A percentile compares a stretch with the other conserved stretches of the same genome.
These are phyloP conservation scores for Phytopythium kandeliae DNA, from an alignment of 352 stramenopile genomes.

Conservation along the genomic window DNA sequence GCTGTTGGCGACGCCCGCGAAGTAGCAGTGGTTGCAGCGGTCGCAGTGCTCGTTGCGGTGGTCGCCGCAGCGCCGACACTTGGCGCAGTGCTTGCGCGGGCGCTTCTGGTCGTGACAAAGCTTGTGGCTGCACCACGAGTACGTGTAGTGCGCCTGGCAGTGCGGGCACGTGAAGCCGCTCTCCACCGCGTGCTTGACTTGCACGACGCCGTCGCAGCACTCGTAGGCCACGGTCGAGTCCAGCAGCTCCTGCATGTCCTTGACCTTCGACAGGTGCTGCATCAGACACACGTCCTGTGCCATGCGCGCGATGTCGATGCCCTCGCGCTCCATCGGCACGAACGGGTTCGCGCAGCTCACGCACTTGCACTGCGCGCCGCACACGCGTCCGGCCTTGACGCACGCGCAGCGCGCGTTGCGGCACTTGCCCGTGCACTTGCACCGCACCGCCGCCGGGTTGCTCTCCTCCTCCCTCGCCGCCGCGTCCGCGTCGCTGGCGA, in stretches of 20 bases:
- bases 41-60: constrained; percentile 82
- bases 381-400: constrained; percentile 78
- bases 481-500: background rate
- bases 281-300: constrained; percentile 71
- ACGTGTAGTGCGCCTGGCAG: constrained; percentile 58
- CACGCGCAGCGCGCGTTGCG: constrained; percentile 77
- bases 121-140: constrained; percentile 78
- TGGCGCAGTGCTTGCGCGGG: constrained; percentile 70
- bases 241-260: constrained; percentile 78
- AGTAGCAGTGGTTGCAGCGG: constrained; percentile 81
- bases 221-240: constrained; percentile 64
- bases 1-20: constrained; percentile 79
- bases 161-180: constrained; percentile 53
- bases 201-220: constrained; percentile 52
- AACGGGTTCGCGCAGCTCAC: constrained; percentile 77
- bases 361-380: constrained; percentile 72
- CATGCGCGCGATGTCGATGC: constrained; percentile 68
- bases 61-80: constrained; percentile 71
- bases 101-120: constrained; percentile 75
- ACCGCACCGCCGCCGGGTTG: constrained; percentile 26
- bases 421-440: constrained; percentile 82
- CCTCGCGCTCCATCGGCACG: constrained; percentile 57
- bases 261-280: constrained; percentile 79
- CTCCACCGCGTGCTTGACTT: constrained; percentile 64
- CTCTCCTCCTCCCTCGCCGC: constrained; percentile 22